These are phyloP conservation scores for Aspergillus bertholletiae DNA, from an alignment of 495 filamentous ascomycete genomes.

Conservation along the genomic window DNA sequence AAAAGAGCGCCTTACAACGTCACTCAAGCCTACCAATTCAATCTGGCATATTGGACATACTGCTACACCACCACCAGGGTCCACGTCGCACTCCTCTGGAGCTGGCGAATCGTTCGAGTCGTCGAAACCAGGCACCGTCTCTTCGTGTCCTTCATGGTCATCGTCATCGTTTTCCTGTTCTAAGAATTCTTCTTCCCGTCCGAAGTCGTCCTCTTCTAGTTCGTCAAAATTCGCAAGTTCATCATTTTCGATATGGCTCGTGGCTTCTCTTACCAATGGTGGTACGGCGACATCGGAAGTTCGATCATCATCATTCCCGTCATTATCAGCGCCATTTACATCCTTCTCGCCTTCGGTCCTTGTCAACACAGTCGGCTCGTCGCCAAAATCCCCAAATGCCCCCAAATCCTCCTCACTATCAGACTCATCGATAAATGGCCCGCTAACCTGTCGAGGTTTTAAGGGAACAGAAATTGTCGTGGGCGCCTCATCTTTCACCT, in stretches of 20 bases:
- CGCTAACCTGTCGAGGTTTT: slow-evolving; percentile 25
- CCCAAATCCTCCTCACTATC: slow-evolving; percentile 59
- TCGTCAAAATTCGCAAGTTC: slow-evolving; percentile 69
- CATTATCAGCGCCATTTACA: slow-evolving; percentile 16
- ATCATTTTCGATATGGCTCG: slow-evolving; percentile 52
- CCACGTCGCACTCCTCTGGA: slow-evolving; percentile 41
- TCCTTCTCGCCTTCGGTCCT: neutral
- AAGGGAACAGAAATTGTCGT: neutral
- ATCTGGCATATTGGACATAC: slow-evolving; percentile 75
- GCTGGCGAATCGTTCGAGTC: slow-evolving; percentile 22
- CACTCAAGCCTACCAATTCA: slow-evolving; percentile 54
- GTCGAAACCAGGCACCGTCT: slow-evolving; percentile 14
- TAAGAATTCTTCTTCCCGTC: slow-evolving; percentile 39
- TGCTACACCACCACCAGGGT: slow-evolving; percentile 11
- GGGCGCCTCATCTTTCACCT: slow-evolving; percentile 11
- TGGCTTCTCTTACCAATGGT: slow-evolving; percentile 53
- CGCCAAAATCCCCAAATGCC: slow-evolving; percentile 18
- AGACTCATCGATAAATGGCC: slow-evolving; percentile 65
- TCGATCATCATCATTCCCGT: slow-evolving; percentile 52
- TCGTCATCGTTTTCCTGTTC: slow-evolving; percentile 31
- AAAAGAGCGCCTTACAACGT: slow-evolving; percentile 41
- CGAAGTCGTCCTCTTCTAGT: slow-evolving; percentile 49
- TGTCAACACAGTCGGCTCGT: slow-evolving; percentile 1
- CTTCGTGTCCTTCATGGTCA: slow-evolving; percentile 22
- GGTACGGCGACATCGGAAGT: slow-evolving; percentile 21